Base-by-base conservation (phyloP, 352 stramenopile species). In the Phytophthora crassamura region DNA sequence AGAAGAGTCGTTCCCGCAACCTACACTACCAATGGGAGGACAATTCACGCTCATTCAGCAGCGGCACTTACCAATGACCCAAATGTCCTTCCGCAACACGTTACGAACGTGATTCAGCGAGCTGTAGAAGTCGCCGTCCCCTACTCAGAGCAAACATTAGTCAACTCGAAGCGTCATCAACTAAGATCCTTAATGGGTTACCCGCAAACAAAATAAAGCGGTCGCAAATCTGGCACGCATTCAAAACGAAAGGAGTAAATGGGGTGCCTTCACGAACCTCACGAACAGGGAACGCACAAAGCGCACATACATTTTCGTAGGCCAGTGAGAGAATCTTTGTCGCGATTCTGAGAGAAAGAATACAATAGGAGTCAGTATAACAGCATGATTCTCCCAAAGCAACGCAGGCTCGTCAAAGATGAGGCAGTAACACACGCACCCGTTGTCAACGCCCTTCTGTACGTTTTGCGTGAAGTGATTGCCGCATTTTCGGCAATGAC, bases 391-490 rank as follows among this genome's bases (percentile, higher is more conserved):
- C 47, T n/a, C 6, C 7, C 8, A 54, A 43, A n/a, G 7, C 41
- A 16, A 55, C n/a, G n/a, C 14, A 25, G 28, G 38, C 25, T 25
- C 16, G 40, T 10, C 15, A 11, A 53, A 39, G 9, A 39, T 30
- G 5, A 30, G 35, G 32, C 46, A 10, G 40, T 25, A 16, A 47
- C 16, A 8, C 6, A 61, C 80, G 28, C n/a, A 95, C 87, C 85
- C 87, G 58, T 95, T 95, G 74, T 95, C 87, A 28, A 95, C 87
- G 33, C 87, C 87, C 68, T 95, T 94, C 35, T 95, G 87, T 11
- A 95, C 84, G 36, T 90, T 83, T 48, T 95, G 83, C 7, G 65
- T 80, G 43, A 95, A 95, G 25, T 75, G 36, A 50, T 83, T 74
- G 9, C 82, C 79, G 41, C 87, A 95, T 33, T 59, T 75, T 28